Evolutionary conservation across 2,329 filamentous ascomycete species (phyloP).

Genomic region (Fusarium domesticum): DNA sequence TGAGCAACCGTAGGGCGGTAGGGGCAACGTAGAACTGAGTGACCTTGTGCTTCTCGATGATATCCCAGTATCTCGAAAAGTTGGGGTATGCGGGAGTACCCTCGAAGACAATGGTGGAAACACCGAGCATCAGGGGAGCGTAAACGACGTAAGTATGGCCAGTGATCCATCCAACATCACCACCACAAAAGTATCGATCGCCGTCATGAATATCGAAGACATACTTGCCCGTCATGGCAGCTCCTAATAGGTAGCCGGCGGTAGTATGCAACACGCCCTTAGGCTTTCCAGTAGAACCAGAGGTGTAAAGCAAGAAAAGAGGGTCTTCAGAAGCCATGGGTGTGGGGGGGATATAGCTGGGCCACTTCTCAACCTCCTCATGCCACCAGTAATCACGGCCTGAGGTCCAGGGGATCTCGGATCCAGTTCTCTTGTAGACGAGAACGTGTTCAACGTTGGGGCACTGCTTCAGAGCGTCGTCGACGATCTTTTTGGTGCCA

Average conservation of each 20-base stretch:
- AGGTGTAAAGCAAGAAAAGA: conserved; percentile 96
- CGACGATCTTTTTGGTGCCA: conserved; percentile 98
- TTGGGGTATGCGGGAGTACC: conserved; percentile 96
- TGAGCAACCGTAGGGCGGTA: conserved; percentile 86
- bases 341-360: conserved; percentile 85
- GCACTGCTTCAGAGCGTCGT: conserved; percentile 95
- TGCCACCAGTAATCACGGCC: conserved; percentile 98
- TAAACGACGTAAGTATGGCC: conserved; percentile 99
- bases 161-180: conserved; percentile 98
- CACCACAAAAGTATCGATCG: conserved; percentile 95
- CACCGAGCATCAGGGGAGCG: conserved; percentile 86
- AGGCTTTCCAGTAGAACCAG: conserved; percentile 95
- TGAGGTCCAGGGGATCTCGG: conserved; percentile 84
- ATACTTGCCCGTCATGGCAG: conserved; percentile 93
- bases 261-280: conserved; percentile 99
- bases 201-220: conserved; percentile 96
- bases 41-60: conserved; percentile 90
- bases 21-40: conserved; percentile 99
- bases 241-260: conserved; percentile 89
- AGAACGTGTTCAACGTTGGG: conserved; percentile 81
- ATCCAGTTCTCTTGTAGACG: conserved; percentile 92
- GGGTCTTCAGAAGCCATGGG: conserved; percentile 91
- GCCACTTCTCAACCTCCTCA: conserved; percentile 97
- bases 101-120: conserved; percentile 95
- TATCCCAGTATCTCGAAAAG: conserved; percentile 98